Percentiles rank a stretch among this genome's conserved stretches.
phyloP scores from a whole-genome alignment of 805 yeast genomes.

The Suhomyces sp. region DNA sequence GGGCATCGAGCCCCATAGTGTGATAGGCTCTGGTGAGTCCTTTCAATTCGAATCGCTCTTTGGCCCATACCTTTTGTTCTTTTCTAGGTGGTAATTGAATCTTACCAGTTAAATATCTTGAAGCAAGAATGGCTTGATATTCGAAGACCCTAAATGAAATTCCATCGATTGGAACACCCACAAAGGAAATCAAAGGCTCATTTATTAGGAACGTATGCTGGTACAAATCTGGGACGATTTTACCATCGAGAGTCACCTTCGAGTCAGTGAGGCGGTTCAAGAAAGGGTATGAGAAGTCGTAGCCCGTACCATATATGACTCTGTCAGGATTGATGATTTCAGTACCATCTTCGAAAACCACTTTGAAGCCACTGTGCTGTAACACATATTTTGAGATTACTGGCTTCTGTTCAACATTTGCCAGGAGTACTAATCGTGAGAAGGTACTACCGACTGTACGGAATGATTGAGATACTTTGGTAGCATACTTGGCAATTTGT shows the following conservation, averaged over 20 bases:
- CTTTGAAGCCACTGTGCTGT: conserved; percentile 27
- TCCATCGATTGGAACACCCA: conserved; percentile 61
- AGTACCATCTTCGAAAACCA: conserved; percentile 51
- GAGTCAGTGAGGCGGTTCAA: conserved; percentile 35
- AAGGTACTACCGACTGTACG: conserved; percentile 14
- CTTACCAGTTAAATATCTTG: conserved; percentile 60
- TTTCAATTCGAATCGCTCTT: conserved; percentile 34
- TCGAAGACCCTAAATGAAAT: conserved; percentile 62
- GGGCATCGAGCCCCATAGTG: conserved; percentile 23
- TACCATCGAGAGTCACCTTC: conserved; percentile 29
- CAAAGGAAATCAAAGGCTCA: conserved; percentile 64
- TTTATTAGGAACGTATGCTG: conserved; percentile 55
- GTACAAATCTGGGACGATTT: conserved; percentile 45
- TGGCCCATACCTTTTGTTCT: conserved; percentile 48
- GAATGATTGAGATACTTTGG: conserved; percentile 29
- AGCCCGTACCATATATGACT: conserved; percentile 75
- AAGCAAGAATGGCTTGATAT: conserved; percentile 63
- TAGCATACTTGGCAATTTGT: conserved; percentile 22
- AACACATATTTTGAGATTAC: conserved; percentile 18
- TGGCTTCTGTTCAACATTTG: conserved; percentile 25
- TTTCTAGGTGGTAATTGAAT: conserved; percentile 47
- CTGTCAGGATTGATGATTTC: conserved; percentile 49
- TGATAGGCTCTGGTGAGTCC: conserved; percentile 49
- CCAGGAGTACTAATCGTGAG: conserved; percentile 7
- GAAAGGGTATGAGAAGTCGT: conserved; percentile 64